Evolutionary conservation across 2,329 filamentous ascomycete species (phyloP), one percentile per base, ranked within the genome.

Genomic region (Colletotrichum truncatum): DNA sequence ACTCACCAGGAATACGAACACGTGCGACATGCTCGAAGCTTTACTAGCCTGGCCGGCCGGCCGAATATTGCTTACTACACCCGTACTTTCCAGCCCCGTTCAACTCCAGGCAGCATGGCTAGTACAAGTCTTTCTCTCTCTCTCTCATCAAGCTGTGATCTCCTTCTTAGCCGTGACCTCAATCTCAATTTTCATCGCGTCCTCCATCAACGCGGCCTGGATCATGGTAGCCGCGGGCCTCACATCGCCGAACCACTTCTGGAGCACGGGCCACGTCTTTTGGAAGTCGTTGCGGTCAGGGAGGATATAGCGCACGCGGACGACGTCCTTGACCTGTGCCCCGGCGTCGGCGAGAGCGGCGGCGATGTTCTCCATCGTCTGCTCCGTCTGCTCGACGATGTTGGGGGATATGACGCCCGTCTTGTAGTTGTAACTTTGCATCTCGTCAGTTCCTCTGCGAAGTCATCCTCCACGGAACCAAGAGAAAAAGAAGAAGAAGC

Each of bases 221-320:
- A 85, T 71, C 84, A 87, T 87, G 1, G 83, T 87, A 18, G 84
- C 84, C 23, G 84, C 84, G 1, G 85, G 84, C 30, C 80, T 74
- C n/a, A 83, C 80, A 3, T 79, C 72, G 6, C 82, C 83, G 51
- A 87, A 76, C 80, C 82, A 86, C 68, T 78, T 80, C 66, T 77
- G 76, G 68, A 87, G 70, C 3, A 85, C 81, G 1, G 81, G 79
- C 84, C 84, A 87, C 14, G 80, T 83, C 70, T 74, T 73, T 10
- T 78, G 73, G 58, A 87, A 87, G 51, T 85, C 81, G 14, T 72
- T 67, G 6, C 81, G 74, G 61, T 85, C 75, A 3, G 84, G 82
- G 18, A 87, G 74, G 46, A 86, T 84, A 68, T 87, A 87, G 10
- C 78, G 76, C 12, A 87, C 84, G 18, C 85, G 77, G 1, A 86